A percentile compares a stretch with the other conserved stretches of the same genome.
phyloP scores from a whole-genome alignment of 192 early-diverging fungal species.

The Backusella luteola region DNA sequence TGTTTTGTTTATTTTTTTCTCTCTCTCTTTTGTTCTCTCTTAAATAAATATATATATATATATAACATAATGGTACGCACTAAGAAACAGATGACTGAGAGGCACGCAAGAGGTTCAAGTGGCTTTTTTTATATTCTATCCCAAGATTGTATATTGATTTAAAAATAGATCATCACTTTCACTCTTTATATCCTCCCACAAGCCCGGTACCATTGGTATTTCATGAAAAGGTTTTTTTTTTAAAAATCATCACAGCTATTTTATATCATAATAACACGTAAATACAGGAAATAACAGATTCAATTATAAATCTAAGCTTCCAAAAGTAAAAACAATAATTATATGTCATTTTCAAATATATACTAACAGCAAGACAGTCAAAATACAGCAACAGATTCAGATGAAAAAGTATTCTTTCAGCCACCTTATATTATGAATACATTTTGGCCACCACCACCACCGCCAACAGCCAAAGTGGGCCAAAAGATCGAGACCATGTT shows the following conservation, averaged over 20 bases:
- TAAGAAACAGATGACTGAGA: constrained; percentile 6
- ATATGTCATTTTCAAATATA: too few relatives aligned
- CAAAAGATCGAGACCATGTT: constrained; percentile 13
- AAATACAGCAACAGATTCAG: background rate
- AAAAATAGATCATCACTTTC: background rate
- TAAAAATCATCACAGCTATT: too few relatives aligned
- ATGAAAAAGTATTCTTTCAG: constrained; percentile 6
- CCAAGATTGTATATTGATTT: background rate
- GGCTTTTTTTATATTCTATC: background rate
- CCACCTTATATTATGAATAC: constrained; percentile 9
- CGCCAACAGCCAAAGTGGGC: background rate
- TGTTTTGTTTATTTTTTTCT: background rate
- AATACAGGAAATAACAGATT: background rate
- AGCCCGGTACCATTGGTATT: constrained; percentile 3
- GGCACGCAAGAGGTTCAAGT: background rate
- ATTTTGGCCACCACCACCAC: constrained; percentile 8
- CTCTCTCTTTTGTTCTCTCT: background rate
- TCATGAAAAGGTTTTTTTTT: background rate
- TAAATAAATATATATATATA: background rate
- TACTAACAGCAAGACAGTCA: background rate
- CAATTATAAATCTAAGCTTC: background rate
- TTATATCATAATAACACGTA: background rate
- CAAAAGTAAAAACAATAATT: background rate
- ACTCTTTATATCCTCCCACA: background rate
- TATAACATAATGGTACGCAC: background rate